phyloP scores from a whole-genome alignment of 768 basidiomycete genomes.

The Leucocoprinus leucothites region DNA sequence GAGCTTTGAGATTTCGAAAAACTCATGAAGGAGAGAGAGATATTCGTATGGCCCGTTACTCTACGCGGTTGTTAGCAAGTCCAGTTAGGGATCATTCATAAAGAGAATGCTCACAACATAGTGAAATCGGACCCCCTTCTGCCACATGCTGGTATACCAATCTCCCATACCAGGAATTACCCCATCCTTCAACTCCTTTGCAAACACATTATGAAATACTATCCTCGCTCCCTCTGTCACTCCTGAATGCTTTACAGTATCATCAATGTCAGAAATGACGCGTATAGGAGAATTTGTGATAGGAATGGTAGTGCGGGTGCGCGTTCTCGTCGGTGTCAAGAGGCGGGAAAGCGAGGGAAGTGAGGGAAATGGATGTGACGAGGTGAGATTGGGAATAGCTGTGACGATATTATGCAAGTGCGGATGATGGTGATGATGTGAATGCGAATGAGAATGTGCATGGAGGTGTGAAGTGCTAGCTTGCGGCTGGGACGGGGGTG shows the following conservation, averaged over 20 bases:
- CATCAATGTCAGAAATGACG: constrained; percentile 92
- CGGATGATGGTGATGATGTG: constrained; percentile 7
- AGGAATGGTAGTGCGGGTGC: constrained; percentile 34
- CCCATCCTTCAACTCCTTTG: constrained; percentile 75
- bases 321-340: not conserved
- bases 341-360: constrained; percentile 8
- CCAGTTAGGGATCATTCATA: not conserved
- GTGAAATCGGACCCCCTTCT: constrained; percentile 73
- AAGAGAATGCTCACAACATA: constrained; percentile 67
- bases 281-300: constrained; percentile 66
- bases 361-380: constrained; percentile 12
- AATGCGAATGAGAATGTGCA: not conserved
- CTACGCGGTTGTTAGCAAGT: constrained; percentile 32
- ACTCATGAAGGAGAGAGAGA: constrained; percentile 73
- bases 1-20: constrained; percentile 65
- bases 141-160: constrained; percentile 73
- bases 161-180: constrained; percentile 81
- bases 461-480: constrained; percentile 9
- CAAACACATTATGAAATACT: constrained; percentile 91
- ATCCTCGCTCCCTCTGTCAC: constrained; percentile 77
- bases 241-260: constrained; percentile 82
- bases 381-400: not conserved
- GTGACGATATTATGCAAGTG: constrained; percentile 2
- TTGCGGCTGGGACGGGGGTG: not conserved
- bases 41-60: constrained; percentile 89